phyloP scores from a whole-genome alignment of 1,284 basidiomycete species.

The Sporisorium graminicola region DNA sequence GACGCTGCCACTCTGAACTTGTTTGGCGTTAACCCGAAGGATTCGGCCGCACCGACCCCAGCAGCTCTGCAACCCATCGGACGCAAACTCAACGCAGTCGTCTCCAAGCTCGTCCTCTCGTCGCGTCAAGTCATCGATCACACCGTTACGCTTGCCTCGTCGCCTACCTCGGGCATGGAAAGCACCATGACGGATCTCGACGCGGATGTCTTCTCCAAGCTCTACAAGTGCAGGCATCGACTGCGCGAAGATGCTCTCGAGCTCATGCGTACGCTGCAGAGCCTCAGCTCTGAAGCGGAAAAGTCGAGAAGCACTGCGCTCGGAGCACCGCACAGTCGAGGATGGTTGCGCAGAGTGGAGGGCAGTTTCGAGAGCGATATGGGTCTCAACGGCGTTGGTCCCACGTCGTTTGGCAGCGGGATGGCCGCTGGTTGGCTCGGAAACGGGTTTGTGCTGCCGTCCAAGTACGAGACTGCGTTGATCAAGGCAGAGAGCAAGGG shows the following conservation, averaged over 20 bases:
- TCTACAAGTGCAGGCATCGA: conserved; percentile 62
- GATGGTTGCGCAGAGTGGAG: conserved; percentile 49
- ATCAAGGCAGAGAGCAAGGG: conserved; percentile 49
- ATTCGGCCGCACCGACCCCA: conserved; percentile 28
- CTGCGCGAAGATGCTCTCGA: conserved; percentile 57
- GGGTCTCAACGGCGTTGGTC: conserved; percentile 52
- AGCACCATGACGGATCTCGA: conserved; percentile 54
- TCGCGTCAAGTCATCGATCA: conserved; percentile 70
- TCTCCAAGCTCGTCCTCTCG: conserved; percentile 72
- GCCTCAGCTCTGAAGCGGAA: conserved; percentile 45
- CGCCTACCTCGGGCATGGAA: conserved; percentile 41
- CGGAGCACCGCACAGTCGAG: conserved; percentile 29
- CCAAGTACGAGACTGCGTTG: conserved; percentile 51
- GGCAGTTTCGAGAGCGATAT: conserved; percentile 52
- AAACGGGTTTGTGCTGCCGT: conserved; percentile 68
- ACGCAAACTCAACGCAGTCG: conserved; percentile 71
- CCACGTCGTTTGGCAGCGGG: conserved; percentile 62
- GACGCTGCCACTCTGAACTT: conserved; percentile 16
- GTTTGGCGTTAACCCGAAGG: conserved; percentile 28
- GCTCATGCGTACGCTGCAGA: conserved; percentile 45
- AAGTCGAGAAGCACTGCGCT: conserved; percentile 43
- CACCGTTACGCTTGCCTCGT: conserved; percentile 48
- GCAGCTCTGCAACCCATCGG: conserved; percentile 68
- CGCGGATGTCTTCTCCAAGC: conserved; percentile 50
- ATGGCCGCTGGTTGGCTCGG: conserved; percentile 69